Conservation (phyloP, 2,329 filamentous ascomycete species). For the Colletotrichum higginsianum region DNA sequence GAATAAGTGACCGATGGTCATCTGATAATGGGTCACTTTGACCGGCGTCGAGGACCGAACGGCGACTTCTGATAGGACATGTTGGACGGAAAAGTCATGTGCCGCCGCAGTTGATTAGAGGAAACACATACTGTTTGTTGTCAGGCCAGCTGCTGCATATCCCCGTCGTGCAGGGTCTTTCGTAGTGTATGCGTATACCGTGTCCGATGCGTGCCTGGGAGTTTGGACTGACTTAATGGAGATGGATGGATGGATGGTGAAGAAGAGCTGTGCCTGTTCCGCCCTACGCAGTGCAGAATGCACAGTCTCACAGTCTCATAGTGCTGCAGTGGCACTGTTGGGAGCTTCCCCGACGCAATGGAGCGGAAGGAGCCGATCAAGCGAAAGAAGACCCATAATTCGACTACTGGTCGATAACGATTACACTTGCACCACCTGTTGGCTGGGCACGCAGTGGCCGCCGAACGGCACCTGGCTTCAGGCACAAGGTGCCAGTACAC, state of each 20-base stretch:
- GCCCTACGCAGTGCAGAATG: no score
- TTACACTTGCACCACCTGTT: no score
- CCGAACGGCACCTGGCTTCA: not conserved
- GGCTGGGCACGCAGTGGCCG: not conserved
- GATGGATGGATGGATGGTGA: no score
- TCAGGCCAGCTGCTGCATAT: not conserved
- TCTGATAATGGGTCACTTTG: not conserved
- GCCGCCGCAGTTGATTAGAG: slow-evolving; percentile 15
- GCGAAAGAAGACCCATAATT: no score
- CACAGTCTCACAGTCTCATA: no score
- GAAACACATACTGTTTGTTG: not conserved
- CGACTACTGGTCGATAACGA: no score
- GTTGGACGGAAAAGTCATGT: slow-evolving; percentile 8
- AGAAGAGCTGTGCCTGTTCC: no score
- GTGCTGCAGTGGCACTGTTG: no score
- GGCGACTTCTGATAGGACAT: slow-evolving; percentile 6
- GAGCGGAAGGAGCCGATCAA: no score
- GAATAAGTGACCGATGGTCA: not conserved
- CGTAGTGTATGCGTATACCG: not conserved
- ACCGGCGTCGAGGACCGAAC: not conserved
- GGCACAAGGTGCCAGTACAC: not conserved
- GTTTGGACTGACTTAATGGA: no score
- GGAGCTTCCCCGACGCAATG: no score
- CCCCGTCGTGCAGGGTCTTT: slow-evolving; percentile 5
- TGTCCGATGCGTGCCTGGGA: no score